Evolutionary conservation across 2,329 filamentous ascomycete species (phyloP), one percentile per base, ranked within the genome.

Genomic region (Trichoderma brevicompactum): DNA sequence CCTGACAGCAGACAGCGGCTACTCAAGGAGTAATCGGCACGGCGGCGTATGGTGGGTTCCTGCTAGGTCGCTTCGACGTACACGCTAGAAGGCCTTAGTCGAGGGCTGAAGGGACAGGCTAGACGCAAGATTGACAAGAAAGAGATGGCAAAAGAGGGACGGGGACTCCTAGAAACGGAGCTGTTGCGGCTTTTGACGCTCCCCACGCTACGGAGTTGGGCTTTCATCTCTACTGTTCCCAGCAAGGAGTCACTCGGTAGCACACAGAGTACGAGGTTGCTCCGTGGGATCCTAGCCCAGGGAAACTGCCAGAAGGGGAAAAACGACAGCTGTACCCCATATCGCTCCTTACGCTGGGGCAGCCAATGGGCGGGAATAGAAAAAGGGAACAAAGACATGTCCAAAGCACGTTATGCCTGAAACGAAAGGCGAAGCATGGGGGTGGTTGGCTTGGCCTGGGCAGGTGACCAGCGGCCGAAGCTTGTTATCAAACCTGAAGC

Each of bases 11-110:
- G 58, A 62, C 58, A 53, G 58, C 58, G 58, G 58, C 58, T 62
- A 62, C 58, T 62, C 48, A 53, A 62, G 58, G 58, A 62, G 58
- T 17, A 41, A n/a, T 52, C 58, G 60, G 49, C 41, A 52, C 58
- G 28, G 38, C 60, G 60, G 60, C 60, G 60, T 63, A 54, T n/a
- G 23, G 60, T 63, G 60, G 60, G 60, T 43, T 63, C 49, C 40
- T 46, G 10, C 15, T 44, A 36, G 19, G 56, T 50, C 44, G 55
- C 40, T 41, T 50, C 44, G 9, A 60, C 28, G 56, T 50, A 40
- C 17, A 15, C 56, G 44, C 44, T 60, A 60, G 56, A 49, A 60
- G 28, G 52, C 46, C 23, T 13, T 28, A 32, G 52, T 19, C 17
- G 17, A 46, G 43, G n/a, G 48, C 48, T 50, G 28, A n/a, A 44